These are phyloP conservation scores for Leccinum subgranulosum DNA, from an alignment of 768 basidiomycete genomes.

Conservation along the genomic window DNA sequence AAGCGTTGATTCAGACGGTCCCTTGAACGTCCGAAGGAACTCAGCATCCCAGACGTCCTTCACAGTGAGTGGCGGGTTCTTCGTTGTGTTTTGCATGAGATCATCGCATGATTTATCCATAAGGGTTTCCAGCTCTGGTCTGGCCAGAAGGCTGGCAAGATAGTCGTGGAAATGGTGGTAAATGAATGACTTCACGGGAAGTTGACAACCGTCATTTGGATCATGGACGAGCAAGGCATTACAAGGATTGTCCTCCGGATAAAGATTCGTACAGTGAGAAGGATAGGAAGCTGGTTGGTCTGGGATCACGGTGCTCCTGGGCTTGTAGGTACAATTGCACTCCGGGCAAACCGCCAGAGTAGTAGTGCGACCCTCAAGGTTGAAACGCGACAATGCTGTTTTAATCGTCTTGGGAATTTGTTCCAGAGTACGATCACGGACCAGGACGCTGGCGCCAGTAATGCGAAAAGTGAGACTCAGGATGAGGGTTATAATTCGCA, in stretches of 20 bases:
- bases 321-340: no score
- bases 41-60: slow-evolving; percentile 4
- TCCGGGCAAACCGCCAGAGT: no score
- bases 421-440: background rate
- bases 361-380: no score
- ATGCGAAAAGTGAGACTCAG: background rate
- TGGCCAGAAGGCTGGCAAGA: background rate
- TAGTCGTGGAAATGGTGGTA: slow-evolving; percentile 1
- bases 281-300: no score
- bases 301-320: no score
- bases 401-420: background rate
- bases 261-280: no score
- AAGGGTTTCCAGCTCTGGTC: slow-evolving; percentile 2
- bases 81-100: background rate
- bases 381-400: no score
- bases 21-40: background rate
- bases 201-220: background rate
- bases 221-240: background rate
- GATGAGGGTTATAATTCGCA: background rate
- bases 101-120: slow-evolving; percentile 10
- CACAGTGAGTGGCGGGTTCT: background rate
- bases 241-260: background rate
- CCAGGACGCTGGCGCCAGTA: no score
- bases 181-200: background rate
- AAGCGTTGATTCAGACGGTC: slow-evolving; percentile 9